phyloP scores from a whole-genome alignment of 2,329 filamentous ascomycete species.

The Botryotinia calthae region DNA sequence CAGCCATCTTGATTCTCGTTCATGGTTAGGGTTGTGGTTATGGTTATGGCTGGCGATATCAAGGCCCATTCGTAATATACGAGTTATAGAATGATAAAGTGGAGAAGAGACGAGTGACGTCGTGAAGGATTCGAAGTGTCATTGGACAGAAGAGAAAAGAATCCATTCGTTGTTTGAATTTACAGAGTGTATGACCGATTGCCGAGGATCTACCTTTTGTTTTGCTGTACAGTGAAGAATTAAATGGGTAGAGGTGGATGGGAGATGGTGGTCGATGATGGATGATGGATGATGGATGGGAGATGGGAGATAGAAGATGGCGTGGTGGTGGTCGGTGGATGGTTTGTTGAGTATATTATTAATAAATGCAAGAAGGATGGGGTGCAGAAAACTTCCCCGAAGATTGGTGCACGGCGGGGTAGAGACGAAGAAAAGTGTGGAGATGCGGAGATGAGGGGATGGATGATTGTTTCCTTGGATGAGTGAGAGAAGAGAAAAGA shows the following conservation, averaged over 20 bases:
- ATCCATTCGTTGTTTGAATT: background rate
- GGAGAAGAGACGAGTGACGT: background rate
- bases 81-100: background rate
- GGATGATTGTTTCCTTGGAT: background rate
- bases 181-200: background rate
- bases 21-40: too few species aligned
- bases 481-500: too few species aligned
- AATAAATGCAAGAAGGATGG: background rate
- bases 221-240: background rate
- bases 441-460: background rate
- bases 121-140: background rate
- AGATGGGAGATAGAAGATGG: too few species aligned
- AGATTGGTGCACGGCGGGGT: background rate
- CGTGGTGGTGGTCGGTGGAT: too few species aligned
- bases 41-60: background rate
- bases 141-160: background rate
- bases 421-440: background rate
- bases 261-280: background rate
- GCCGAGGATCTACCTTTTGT: background rate
- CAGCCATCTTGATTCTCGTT: background rate
- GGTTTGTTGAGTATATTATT: background rate
- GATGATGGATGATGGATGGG: background rate
- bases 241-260: background rate
- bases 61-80: background rate
- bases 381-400: background rate